Evolutionary conservation across 176 grass and related monocot species (phyloP), one percentile per base, ranked within the genome.

Genomic region (Cymbopogon citratus): DNA sequence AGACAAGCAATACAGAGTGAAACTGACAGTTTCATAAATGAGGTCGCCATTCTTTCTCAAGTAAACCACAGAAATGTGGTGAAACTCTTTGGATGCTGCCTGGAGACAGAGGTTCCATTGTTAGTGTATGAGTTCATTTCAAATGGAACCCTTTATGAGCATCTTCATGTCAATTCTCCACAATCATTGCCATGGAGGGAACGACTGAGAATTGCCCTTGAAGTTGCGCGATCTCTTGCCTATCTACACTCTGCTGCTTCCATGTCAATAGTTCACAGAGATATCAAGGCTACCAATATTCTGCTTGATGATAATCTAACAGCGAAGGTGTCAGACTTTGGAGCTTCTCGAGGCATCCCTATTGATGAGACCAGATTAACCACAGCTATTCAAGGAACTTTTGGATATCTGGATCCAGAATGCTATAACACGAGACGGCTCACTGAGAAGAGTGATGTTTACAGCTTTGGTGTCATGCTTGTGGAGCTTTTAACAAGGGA

Each of bases 381-480:
- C 2, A 90, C 88, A 21, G 59, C 57, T 26, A 79, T 90, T 36
- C 88, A 90, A 68, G 88, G 88, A 38, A 90, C 84, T 51, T 71
- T 78, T 33, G 88, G 88, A 63, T 90, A 83, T 31, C 18, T 87
- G 7, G 84, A 90, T 70, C 79, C 88, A 10, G 66, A 90, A 40
- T 90, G 76, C 84, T 90, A 83, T 27, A 52, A 69, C 7, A 85
- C 79, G 1, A 54, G 66, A 41, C 25, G 8, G 3, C 80, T 90
- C 26, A 87, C 88, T 4, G 84, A 83, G 29, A 90, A 90, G 67
- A 90, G 88, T 7, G 88, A 87, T 13, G 88, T 87, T 6, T 87
- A 90, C 10, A 87, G 88, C 63, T 90, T 87, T 16, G 73, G 88
- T 49, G 88, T 87, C 31, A 79, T 90, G 26, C 66, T 90, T 28